These are phyloP conservation scores for Yarrowia porcina DNA, from an alignment of 805 yeast species.

Conservation along the genomic window DNA sequence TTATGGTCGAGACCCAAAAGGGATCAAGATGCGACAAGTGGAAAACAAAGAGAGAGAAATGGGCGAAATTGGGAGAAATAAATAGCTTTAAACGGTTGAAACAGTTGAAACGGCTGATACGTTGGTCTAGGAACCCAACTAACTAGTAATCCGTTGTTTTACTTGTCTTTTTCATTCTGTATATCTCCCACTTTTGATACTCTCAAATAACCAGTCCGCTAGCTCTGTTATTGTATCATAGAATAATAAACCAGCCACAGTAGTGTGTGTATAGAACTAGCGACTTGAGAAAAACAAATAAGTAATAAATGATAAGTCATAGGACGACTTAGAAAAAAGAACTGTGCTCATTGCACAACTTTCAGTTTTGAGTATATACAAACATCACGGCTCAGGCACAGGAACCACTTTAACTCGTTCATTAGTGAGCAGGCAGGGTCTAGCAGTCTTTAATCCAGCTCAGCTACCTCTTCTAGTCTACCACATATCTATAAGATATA, in stretches of 20 bases:
- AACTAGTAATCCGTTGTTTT: too few species aligned
- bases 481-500: background rate
- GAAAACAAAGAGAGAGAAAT: background rate
- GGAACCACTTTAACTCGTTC: too few species aligned
- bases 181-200: background rate
- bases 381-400: too few species aligned
- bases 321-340: too few species aligned
- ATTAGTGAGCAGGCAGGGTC: too few species aligned
- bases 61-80: background rate
- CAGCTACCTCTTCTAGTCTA: too few species aligned
- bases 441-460: too few species aligned
- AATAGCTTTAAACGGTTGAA: background rate
- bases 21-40: background rate
- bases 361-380: background rate
- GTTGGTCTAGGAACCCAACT: too few species aligned
- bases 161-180: background rate
- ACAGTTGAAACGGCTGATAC: too few species aligned
- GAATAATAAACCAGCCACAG: background rate
- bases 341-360: background rate
- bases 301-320: background rate
- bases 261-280: background rate
- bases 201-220: background rate
- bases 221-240: background rate
- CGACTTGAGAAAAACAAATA: background rate
- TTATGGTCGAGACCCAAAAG: conserved; percentile 8